A percentile compares a stretch with the other conserved stretches of the same genome.
These are phyloP conservation scores for Barnettozyma salicaria DNA, from an alignment of 805 yeast genomes.

Conservation along the genomic window DNA sequence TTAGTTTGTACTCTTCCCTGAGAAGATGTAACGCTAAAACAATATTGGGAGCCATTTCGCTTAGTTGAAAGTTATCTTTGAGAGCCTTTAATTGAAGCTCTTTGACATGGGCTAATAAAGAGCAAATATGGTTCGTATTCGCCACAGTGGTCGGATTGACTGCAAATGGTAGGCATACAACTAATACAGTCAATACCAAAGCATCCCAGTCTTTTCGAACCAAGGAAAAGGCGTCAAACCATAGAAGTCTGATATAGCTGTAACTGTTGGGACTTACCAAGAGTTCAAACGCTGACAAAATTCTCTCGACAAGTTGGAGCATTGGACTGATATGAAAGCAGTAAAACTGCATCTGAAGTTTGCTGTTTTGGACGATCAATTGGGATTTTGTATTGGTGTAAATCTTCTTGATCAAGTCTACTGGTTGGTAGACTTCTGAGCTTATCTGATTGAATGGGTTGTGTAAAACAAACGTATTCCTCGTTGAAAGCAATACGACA, in stretches of 20 bases:
- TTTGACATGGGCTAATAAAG: conserved; percentile 10
- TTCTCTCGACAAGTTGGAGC: conserved; percentile 35
- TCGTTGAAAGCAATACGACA: conserved; percentile 36
- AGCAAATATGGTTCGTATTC: conserved; percentile 11
- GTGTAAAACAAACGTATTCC: conserved; percentile 34
- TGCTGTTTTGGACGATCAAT: conserved; percentile 10
- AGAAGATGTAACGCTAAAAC: conserved; percentile 66
- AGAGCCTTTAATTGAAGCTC: conserved; percentile 19
- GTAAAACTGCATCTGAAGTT: conserved; percentile 22
- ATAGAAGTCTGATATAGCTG: conserved; percentile 54
- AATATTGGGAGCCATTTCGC: conserved; percentile 56
- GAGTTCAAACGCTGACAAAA: conserved; percentile 46
- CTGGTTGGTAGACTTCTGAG: conserved; percentile 29
- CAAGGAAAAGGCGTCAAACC: conserved; percentile 51
- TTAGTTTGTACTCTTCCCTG: conserved; percentile 67
- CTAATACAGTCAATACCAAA: conserved; percentile 44
- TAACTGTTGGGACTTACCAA: conserved; percentile 52
- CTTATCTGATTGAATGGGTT: conserved; percentile 53
- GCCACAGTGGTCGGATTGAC: conserved; percentile 20
- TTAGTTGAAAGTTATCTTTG: conserved; percentile 32
- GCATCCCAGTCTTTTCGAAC: conserved; percentile 54
- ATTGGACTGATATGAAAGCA: conserved; percentile 40
- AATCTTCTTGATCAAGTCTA: conserved; percentile 3
- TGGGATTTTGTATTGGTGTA: conserved; percentile 16
- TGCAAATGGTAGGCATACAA: conserved; percentile 44